Conservation (phyloP, 352 stramenopile species). For the Globisporangium perplexum region DNA sequence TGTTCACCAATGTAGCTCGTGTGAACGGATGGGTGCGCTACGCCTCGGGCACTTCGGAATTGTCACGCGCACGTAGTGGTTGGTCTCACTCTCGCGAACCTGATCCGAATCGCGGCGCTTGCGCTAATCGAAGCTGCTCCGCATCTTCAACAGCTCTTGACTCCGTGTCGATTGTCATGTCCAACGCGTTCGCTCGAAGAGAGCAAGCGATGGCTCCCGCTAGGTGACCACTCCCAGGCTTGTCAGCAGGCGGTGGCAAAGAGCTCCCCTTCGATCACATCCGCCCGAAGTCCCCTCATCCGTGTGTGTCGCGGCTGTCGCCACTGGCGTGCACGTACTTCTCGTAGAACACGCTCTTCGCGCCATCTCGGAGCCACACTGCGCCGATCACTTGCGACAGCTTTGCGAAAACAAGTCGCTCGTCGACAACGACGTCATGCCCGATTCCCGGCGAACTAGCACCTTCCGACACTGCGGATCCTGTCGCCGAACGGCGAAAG, state of each 20-base stretch:
- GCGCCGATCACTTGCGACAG: conserved; percentile 7
- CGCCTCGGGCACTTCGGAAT: no score
- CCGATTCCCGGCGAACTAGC: conserved; percentile 2
- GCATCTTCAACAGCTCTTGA: no score
- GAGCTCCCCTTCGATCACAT: not conserved
- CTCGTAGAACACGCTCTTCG: conserved; percentile 5
- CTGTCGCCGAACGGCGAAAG: conserved; percentile 8
- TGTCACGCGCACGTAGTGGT: no score
- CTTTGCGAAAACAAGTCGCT: conserved; percentile 7
- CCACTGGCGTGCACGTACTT: not conserved
- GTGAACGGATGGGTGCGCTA: no score
- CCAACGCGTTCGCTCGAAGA: no score
- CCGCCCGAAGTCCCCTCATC: not conserved
- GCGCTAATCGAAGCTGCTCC: no score
- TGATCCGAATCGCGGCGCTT: no score
- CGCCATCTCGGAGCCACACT: not conserved
- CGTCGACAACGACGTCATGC: conserved; percentile 10
- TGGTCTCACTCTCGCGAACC: no score
- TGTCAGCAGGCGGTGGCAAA: no score
- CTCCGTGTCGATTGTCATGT: conserved; percentile 1
- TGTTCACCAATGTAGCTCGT: no score
- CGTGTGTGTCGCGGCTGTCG: not conserved
- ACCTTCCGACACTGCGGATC: conserved; percentile 3
- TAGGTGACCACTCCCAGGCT: no score
- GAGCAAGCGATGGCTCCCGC: no score